A percentile compares a stretch with the other conserved stretches of the same genome.
Evolutionary conservation across 352 stramenopile species (phyloP).

Genomic region (Pythium vanterpoolii): DNA sequence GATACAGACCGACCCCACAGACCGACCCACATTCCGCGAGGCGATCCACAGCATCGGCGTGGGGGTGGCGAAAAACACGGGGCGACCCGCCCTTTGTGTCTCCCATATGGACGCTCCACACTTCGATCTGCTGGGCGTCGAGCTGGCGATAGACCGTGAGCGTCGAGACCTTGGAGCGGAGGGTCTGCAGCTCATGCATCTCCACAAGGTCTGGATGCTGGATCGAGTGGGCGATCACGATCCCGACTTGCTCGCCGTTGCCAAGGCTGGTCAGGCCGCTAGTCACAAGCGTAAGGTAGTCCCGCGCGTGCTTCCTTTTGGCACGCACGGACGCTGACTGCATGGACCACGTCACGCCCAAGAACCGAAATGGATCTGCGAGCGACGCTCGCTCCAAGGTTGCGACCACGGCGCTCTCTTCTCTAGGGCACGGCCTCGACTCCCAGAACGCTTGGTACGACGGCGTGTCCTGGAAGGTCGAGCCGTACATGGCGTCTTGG

Average conservation of each 20-base stretch:
- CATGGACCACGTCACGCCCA: conserved; percentile 29
- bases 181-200: conserved; percentile 27
- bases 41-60: conserved; percentile 21
- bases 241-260: conserved; percentile 42
- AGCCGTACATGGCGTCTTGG: conserved; percentile 51
- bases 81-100: background rate
- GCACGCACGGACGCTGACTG: background rate
- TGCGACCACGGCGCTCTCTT: conserved; percentile 30
- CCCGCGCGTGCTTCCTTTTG: background rate
- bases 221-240: conserved; percentile 51
- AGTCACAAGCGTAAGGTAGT: conserved; percentile 22
- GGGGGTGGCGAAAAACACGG: conserved; percentile 6
- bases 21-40: background rate
- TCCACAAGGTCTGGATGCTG: conserved; percentile 40
- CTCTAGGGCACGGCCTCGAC: conserved; percentile 29
- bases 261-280: background rate
- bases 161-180: conserved; percentile 35
- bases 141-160: conserved; percentile 41
- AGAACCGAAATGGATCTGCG: conserved; percentile 33
- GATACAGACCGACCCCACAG: conserved; percentile 28
- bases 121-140: conserved; percentile 32
- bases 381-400: conserved; percentile 21
- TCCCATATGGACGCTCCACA: conserved; percentile 39
- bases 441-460: conserved; percentile 30
- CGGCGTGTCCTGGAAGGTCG: conserved; percentile 37